phyloP scores from a whole-genome alignment of 2,329 filamentous ascomycete genomes.

The Zarea fungicola region DNA sequence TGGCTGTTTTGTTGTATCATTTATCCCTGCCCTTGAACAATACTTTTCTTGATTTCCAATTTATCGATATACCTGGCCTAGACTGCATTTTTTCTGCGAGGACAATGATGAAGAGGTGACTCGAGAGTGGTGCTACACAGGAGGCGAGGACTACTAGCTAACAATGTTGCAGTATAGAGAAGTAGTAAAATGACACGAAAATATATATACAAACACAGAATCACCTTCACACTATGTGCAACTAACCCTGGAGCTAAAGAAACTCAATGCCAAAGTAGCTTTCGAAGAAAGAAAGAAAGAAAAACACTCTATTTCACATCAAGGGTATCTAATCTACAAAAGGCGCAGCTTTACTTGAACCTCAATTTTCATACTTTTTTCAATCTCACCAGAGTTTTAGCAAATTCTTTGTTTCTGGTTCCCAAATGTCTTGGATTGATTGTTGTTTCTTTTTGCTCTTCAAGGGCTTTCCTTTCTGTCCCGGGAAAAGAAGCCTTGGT shows the following conservation, averaged over 20 bases:
- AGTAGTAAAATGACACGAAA: too few relatives aligned
- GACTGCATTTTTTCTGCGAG: too few relatives aligned
- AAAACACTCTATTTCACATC: slow-evolving; percentile 17
- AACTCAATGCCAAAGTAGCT: too few relatives aligned
- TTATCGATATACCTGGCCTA: too few relatives aligned
- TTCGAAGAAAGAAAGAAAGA: not conserved
- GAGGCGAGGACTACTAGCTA: too few relatives aligned
- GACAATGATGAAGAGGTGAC: too few relatives aligned
- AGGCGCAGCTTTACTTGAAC: slow-evolving; percentile 13
- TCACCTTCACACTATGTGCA: too few relatives aligned
- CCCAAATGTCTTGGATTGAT: slow-evolving; percentile 13
- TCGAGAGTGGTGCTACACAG: too few relatives aligned
- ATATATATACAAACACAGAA: too few relatives aligned
- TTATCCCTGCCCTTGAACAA: slow-evolving; percentile 10
- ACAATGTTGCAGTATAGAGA: too few relatives aligned
- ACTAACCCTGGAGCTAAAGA: too few relatives aligned
- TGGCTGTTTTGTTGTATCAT: not conserved
- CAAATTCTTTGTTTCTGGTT: not conserved
- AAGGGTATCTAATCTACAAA: slow-evolving; percentile 40
- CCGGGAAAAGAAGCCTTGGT: not conserved
- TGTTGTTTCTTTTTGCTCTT: not conserved
- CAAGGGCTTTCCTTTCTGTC: slow-evolving; percentile 11
- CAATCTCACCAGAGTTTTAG: not conserved
- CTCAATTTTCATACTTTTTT: not conserved
- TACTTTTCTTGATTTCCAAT: slow-evolving; percentile 13